Evolutionary conservation across 2,329 filamentous ascomycete genomes (phyloP).

Genomic region (Nakataea oryzae): DNA sequence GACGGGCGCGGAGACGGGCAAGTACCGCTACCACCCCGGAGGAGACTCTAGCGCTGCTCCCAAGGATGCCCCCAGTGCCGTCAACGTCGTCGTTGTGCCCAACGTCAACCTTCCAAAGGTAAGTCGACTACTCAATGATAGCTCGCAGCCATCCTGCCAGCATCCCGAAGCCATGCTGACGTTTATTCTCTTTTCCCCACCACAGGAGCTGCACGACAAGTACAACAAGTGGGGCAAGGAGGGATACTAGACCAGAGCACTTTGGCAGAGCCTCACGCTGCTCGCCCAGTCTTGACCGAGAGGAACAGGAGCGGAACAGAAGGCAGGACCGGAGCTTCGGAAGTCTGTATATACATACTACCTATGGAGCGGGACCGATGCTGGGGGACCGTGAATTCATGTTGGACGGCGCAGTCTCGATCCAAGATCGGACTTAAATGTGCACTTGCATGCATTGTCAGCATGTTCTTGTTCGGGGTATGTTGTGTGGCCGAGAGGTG

Average conservation of each 20-base stretch:
- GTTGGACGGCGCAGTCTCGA: neutral
- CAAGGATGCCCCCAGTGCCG: conserved; percentile 84
- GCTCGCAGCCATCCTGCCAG: neutral
- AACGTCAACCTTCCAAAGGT: conserved; percentile 89
- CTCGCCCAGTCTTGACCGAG: neutral
- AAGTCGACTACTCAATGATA: conserved; percentile 15
- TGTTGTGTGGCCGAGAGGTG: too few relatives aligned
- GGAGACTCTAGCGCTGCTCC: conserved; percentile 66
- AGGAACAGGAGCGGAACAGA: neutral
- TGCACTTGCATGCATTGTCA: neutral
- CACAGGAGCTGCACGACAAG: conserved; percentile 79
- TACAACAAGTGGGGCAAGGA: conserved; percentile 99
- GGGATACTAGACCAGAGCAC: conserved; percentile 50
- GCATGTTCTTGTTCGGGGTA: neutral
- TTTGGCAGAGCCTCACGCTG: neutral
- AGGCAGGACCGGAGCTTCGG: neutral
- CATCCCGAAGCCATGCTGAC: neutral
- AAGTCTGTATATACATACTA: neutral
- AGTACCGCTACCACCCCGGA: conserved; percentile 74
- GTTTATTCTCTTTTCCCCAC: neutral
- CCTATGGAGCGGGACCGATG: neutral
- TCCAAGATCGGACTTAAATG: too few relatives aligned
- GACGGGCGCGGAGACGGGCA: conserved; percentile 49
- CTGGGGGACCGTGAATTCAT: neutral
- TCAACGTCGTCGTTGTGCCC: conserved; percentile 91